Evolutionary conservation across 169 alveolate genomes (phyloP).

Genomic region (Eimeria brunetti): DNA sequence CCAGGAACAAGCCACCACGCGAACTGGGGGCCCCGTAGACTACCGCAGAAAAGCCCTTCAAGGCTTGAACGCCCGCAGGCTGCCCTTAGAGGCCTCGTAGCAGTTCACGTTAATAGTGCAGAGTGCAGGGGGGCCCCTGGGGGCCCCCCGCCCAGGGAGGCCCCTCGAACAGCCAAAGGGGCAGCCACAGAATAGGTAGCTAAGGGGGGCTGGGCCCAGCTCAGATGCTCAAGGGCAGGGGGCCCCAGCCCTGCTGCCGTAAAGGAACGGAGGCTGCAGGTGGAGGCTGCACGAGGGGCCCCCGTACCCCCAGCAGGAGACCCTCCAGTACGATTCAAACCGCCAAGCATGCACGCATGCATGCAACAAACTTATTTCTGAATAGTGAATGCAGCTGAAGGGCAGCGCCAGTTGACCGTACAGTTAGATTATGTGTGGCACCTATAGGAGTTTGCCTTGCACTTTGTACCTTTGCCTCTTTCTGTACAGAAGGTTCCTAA

Average conservation of each 20-base stretch:
- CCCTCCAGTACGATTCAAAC: background rate
- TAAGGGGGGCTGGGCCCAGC: background rate
- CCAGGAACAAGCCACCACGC: background rate
- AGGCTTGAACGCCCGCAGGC: conserved; percentile 18
- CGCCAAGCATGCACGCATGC: background rate
- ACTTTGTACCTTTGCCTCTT: background rate
- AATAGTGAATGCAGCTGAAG: background rate
- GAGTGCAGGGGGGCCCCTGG: background rate
- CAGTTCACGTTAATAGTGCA: background rate
- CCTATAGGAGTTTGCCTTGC: background rate
- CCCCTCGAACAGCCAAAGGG: background rate
- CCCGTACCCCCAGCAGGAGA: background rate
- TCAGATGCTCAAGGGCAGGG: background rate
- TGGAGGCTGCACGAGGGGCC: conserved; percentile 9
- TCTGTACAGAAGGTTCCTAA: background rate
- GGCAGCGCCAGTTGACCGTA: background rate
- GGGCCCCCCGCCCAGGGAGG: background rate
- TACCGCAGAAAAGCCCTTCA: conserved; percentile 23
- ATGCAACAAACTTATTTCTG: background rate
- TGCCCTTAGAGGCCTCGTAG: background rate
- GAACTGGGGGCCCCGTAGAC: background rate
- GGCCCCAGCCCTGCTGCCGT: background rate
- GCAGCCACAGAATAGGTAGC: background rate
- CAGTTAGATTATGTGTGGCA: background rate
- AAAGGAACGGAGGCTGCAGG: background rate